A percentile compares a stretch with the other conserved stretches of the same genome.
Evolutionary conservation across 345 rosid species (phyloP).

Genomic region (Raphanus sativus): DNA sequence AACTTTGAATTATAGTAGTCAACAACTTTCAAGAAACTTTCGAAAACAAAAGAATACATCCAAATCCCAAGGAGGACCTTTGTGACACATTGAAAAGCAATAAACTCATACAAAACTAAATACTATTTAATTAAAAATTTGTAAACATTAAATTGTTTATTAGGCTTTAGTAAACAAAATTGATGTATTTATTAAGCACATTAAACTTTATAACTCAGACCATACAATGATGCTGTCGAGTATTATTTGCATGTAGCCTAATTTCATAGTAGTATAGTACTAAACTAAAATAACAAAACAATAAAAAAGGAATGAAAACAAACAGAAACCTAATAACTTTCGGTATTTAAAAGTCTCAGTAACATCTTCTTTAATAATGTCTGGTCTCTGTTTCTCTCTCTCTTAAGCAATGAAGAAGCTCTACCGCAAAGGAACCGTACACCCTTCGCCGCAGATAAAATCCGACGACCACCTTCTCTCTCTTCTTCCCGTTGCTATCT

Average conservation of each 20-base stretch:
- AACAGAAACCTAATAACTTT: slow-evolving; percentile 33
- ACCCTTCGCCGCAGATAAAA: slow-evolving; percentile 57
- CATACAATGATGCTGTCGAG: background rate
- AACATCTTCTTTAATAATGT: slow-evolving; percentile 8
- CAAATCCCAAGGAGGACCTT: background rate
- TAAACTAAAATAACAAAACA: background rate
- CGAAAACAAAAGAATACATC: background rate
- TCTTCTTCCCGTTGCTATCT: slow-evolving; percentile 69
- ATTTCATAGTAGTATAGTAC: background rate
- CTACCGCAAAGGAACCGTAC: slow-evolving; percentile 65
- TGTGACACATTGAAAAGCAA: background rate
- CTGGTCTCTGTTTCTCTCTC: slow-evolving; percentile 22
- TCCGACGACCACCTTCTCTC: slow-evolving; percentile 57
- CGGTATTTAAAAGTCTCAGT: slow-evolving; percentile 28
- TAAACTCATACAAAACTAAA: background rate
- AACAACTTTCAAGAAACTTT: background rate
- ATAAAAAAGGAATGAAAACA: background rate
- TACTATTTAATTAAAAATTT: background rate
- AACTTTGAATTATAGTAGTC: background rate
- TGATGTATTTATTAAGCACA: background rate
- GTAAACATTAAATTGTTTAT: background rate
- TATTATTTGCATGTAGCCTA: background rate
- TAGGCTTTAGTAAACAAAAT: background rate
- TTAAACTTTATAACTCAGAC: background rate
- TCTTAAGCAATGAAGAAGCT: slow-evolving; percentile 68